These are phyloP conservation scores for Geotrichum ghanense DNA, from an alignment of 805 yeast species.

Conservation along the genomic window DNA sequence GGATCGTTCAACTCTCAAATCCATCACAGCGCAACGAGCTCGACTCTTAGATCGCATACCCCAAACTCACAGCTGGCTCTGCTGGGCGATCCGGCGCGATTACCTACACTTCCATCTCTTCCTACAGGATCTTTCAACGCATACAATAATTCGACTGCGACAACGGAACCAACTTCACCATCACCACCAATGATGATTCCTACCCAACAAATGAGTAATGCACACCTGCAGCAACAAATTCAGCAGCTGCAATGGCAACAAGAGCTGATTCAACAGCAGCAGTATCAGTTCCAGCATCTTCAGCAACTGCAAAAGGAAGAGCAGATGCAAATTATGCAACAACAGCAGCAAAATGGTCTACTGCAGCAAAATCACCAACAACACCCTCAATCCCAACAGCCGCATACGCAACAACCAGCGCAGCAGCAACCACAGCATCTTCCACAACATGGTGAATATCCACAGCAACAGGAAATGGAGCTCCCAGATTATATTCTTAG, in stretches of 20 bases:
- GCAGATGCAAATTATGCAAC: background rate
- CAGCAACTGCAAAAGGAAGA: conserved; percentile 1
- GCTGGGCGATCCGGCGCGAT: background rate
- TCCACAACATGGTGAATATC: conserved; percentile 6
- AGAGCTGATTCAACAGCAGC: background rate
- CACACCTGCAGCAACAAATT: background rate
- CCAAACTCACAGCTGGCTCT: background rate
- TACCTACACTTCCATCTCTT: background rate
- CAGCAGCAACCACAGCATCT: conserved; percentile 2
- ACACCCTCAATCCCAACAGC: background rate
- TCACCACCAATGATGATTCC: too few species aligned
- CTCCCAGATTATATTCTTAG: conserved; percentile 9
- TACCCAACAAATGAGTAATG: background rate
- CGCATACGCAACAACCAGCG: background rate
- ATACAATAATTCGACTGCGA: too few species aligned
- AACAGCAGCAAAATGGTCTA: background rate
- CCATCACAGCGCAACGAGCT: background rate
- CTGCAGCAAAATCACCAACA: background rate
- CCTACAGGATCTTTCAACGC: too few species aligned
- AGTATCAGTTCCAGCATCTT: conserved; percentile 1
- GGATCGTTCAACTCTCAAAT: background rate
- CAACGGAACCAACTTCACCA: too few species aligned
- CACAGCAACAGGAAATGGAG: conserved; percentile 6
- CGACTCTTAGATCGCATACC: background rate
- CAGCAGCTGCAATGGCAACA: background rate